A percentile compares a stretch with the other conserved stretches of the same genome.
Conservation (phyloP, 2,329 filamentous ascomycete genomes). For the Biscogniauxia marginata region DNA sequence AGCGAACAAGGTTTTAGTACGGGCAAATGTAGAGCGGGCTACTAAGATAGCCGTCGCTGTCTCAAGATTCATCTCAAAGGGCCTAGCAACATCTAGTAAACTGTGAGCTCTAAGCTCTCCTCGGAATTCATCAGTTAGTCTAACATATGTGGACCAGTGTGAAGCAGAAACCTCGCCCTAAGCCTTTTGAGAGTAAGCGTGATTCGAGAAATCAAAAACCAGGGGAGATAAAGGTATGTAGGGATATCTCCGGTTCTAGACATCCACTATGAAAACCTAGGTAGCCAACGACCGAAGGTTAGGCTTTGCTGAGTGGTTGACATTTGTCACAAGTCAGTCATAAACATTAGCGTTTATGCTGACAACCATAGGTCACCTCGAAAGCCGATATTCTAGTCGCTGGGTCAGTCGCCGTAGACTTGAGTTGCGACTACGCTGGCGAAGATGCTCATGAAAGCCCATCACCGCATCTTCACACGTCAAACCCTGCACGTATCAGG, state of each 20-base stretch:
- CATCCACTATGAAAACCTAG: not conserved
- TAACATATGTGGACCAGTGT: constrained; percentile 24
- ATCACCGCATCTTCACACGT: constrained; percentile 66
- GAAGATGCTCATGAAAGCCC: constrained; percentile 26
- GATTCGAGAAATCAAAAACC: constrained; percentile 6
- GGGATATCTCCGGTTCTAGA: not conserved
- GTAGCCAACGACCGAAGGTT: not conserved
- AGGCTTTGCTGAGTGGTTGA: not conserved
- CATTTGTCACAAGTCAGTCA: not conserved
- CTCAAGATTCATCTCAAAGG: constrained; percentile 41
- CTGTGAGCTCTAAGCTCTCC: constrained; percentile 30
- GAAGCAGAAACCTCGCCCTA: constrained; percentile 11
- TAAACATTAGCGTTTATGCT: constrained; percentile 4
- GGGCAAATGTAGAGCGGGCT: constrained; percentile 53
- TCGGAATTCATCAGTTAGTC: constrained; percentile 7
- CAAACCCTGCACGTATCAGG: constrained; percentile 77
- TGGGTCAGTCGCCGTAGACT: constrained; percentile 85
- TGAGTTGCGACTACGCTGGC: constrained; percentile 72
- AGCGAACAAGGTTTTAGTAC: constrained; percentile 68
- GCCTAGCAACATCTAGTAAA: constrained; percentile 21
- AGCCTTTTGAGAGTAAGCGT: not conserved
- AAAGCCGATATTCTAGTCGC: constrained; percentile 74
- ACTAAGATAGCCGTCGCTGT: constrained; percentile 55
- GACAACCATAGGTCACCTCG: constrained; percentile 20
- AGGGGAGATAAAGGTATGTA: constrained; percentile 23